Conservation (phyloP, 23 red algal genomes). For the Gracilariopsis chorda region DNA sequence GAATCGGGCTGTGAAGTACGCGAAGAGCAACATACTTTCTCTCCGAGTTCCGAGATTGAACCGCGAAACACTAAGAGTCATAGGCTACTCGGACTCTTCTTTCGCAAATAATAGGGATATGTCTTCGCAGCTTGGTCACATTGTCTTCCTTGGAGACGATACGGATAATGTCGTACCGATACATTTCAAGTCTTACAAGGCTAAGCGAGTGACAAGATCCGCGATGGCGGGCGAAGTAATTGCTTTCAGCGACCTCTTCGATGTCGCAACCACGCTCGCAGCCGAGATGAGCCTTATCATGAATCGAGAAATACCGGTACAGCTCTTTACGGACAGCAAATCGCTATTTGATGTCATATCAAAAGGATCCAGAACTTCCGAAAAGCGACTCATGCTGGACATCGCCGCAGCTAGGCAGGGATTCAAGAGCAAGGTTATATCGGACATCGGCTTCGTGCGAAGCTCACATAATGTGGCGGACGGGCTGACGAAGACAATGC, state of each 20-base stretch:
- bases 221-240: constrained; percentile 16
- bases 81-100: constrained; percentile 32
- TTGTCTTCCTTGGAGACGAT: neutral
- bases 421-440: constrained; percentile 1
- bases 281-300: neutral
- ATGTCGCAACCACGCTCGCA: neutral
- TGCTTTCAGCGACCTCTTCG: neutral
- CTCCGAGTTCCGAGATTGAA: neutral
- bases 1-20: constrained; percentile 22
- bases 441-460: neutral
- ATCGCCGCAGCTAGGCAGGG: constrained; percentile 1
- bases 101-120: constrained; percentile 39
- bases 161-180: neutral
- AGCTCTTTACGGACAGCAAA: constrained; percentile 38
- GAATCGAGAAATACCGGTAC: neutral
- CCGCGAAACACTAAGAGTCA: neutral
- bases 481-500: constrained; percentile 2
- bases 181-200: constrained; percentile 33
- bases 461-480: constrained; percentile 13
- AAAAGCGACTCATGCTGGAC: constrained; percentile 43
- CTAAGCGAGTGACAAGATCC: neutral
- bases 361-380: neutral
- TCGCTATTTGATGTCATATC: constrained; percentile 12
- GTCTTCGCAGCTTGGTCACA: constrained; percentile 6
- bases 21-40: neutral